These are phyloP conservation scores for Neoascochyta sp. DNA, from an alignment of 2,329 filamentous ascomycete genomes.

Conservation along the genomic window DNA sequence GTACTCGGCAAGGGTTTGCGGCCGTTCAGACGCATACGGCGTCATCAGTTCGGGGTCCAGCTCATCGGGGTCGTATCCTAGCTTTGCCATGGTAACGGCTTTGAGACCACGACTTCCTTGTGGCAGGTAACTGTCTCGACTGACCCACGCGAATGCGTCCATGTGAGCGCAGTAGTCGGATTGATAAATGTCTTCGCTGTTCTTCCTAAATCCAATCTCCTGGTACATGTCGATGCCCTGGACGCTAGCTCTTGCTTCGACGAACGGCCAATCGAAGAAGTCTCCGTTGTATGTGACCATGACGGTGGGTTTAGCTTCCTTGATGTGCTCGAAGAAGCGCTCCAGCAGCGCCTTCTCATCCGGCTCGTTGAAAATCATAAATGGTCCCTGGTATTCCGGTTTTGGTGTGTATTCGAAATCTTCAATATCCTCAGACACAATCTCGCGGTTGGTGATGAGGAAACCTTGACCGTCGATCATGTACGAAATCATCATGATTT, in stretches of 20 bases:
- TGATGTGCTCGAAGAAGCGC: constrained; percentile 92
- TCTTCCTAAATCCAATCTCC: constrained; percentile 95
- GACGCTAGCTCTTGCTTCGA: constrained; percentile 87
- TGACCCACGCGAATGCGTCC: constrained; percentile 99
- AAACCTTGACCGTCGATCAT: constrained; percentile 99
- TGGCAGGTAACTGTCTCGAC: constrained; percentile 94
- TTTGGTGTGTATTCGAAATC: constrained; percentile 99
- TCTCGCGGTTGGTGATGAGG: constrained; percentile 94
- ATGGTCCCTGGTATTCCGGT: constrained; percentile 90
- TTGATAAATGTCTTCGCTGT: constrained; percentile 93
- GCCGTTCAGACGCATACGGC: constrained; percentile 77
- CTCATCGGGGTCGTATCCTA: constrained; percentile 97
- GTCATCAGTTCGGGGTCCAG: constrained; percentile 98
- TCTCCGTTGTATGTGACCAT: constrained; percentile 99
- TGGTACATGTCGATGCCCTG: constrained; percentile 99
- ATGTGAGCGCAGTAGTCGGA: constrained; percentile 96
- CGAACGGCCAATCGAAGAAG: constrained; percentile 99
- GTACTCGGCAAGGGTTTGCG: constrained; percentile 93
- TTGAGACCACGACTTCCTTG: constrained; percentile 97
- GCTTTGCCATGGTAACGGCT: constrained; percentile 94
- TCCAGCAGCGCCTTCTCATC: constrained; percentile 86
- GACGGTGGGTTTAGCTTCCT: constrained; percentile 88
- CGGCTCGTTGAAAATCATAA: constrained; percentile 97
- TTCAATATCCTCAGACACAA: constrained; percentile 93
- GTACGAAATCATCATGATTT: constrained; percentile 99